Base-by-base conservation (phyloP, 495 filamentous ascomycete species). In the Massariosphaeria phaeospora region DNA sequence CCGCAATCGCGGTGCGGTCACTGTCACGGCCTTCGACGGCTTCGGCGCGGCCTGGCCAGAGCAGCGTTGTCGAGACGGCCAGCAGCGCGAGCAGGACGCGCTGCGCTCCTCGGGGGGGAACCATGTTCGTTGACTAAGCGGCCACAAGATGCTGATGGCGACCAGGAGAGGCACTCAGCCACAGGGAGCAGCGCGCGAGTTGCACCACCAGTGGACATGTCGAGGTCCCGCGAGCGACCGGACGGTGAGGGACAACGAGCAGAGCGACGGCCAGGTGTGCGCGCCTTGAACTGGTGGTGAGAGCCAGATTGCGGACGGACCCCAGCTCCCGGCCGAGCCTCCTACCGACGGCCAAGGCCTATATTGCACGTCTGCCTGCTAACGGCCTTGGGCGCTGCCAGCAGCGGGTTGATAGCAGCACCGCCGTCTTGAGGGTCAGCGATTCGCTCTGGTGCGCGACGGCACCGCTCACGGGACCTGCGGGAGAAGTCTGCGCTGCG, bases 91-190 rank as follows among this genome's bases (percentile, higher is more conserved):
- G 25, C 13, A 49, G 24, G 12, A 35, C 27, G 46, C 36, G 21
- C 7, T 13, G 49, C 24, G 15, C 34, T 34, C 23, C 29, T 25
- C 43, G 48, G 27, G 13, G 42, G 30, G 43, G 38, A 51, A 24
- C 15, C 48, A 63, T 63, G 60, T 43, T 38, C 41, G 52, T 24
- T 43, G 11, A 35, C 34, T 47, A 34, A 54, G 39, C 30, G 53
- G 53, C 52, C 26, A 46, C 23, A 31, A 41, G 29, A 31, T 30
- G 31, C 30, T 6, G 35, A 39, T 25, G 20, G 18, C 27, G n/a
- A 5, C 7, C 12, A 21, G 6, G 13, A 7, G 30, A 20, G 39
- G 15, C 25, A 41, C 49, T 43, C 38, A 39, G 40, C 55, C 48
- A 21, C 23, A 15, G 17, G 18, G 12, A 30, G 52, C 52, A 55